A percentile compares a stretch with the other conserved stretches of the same genome.
phyloP scores from a whole-genome alignment of 768 basidiomycete genomes.

The Naganishia vishniacii region DNA sequence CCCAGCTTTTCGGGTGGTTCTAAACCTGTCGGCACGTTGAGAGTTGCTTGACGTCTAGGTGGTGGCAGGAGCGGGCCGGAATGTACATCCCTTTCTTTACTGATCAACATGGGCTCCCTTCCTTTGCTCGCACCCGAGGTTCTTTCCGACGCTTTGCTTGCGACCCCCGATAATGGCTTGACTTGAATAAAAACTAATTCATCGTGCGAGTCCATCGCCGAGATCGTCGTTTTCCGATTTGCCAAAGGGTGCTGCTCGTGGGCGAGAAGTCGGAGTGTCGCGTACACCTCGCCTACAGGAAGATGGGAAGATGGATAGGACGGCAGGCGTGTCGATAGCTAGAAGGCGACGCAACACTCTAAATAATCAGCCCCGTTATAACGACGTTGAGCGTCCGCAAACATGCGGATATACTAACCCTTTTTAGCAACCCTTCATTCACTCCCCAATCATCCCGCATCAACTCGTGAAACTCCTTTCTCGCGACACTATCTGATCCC shows the following conservation, averaged over 20 bases:
- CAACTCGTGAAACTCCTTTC: neutral
- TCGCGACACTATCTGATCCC: neutral
- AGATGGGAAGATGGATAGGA: constrained; percentile 7
- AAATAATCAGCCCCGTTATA: neutral
- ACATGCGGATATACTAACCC: neutral
- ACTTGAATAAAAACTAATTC: constrained; percentile 11
- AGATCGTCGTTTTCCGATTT: neutral
- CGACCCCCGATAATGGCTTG: neutral
- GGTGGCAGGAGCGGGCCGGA: neutral
- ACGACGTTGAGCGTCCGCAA: neutral
- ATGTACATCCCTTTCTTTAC: neutral
- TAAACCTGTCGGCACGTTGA: neutral
- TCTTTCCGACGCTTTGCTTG: neutral
- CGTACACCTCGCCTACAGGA: constrained; percentile 10
- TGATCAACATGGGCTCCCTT: neutral
- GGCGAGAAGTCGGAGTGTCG: constrained; percentile 2
- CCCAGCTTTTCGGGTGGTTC: neutral
- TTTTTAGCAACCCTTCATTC: neutral
- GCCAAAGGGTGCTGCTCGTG: neutral
- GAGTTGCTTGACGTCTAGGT: constrained; percentile 5
- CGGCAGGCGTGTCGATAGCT: neutral
- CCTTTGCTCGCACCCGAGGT: neutral
- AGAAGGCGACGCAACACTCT: neutral
- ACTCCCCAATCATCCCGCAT: neutral
- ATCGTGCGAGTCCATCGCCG: neutral